Conservation (phyloP, 2,329 filamentous ascomycete genomes). For the Penicillium olsonii region DNA sequence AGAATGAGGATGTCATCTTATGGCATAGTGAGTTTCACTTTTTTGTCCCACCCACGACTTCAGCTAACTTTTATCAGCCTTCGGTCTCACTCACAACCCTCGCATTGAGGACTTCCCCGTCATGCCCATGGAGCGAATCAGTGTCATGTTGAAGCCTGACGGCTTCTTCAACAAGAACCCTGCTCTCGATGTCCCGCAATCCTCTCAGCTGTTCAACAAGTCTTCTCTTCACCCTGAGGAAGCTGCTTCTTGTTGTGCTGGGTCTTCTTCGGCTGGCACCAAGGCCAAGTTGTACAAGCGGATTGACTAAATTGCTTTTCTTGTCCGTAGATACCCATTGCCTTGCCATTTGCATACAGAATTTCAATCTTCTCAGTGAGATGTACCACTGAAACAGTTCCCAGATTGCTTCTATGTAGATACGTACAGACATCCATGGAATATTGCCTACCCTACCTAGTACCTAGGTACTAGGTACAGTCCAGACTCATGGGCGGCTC, state of each 20-base stretch:
- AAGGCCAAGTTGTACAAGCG: constrained; percentile 37
- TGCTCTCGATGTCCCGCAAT: constrained; percentile 49
- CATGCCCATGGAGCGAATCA: constrained; percentile 63
- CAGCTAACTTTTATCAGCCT: constrained; percentile 30
- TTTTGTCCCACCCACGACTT: constrained; percentile 33
- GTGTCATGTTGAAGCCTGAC: constrained; percentile 51
- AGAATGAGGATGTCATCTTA: constrained; percentile 48
- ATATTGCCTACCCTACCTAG: too few relatives aligned
- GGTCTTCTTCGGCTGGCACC: constrained; percentile 15
- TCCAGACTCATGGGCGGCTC: too few relatives aligned
- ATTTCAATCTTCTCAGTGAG: neutral
- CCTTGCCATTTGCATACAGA: neutral
- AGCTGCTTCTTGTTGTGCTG: constrained; percentile 20
- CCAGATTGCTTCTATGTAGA: too few relatives aligned
- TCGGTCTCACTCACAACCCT: constrained; percentile 65
- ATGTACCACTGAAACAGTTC: neutral
- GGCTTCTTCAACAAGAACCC: constrained; percentile 57
- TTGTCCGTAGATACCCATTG: constrained; percentile 6
- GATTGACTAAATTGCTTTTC: constrained; percentile 20
- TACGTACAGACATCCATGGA: too few relatives aligned
- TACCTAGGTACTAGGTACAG: too few relatives aligned
- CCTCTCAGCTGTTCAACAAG: constrained; percentile 45
- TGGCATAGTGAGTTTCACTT: constrained; percentile 38
- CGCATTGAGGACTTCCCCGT: constrained; percentile 68
- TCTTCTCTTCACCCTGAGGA: constrained; percentile 36